Evolutionary conservation across 441 rosid genomes (phyloP).

Genomic region (Populus hybrid): DNA sequence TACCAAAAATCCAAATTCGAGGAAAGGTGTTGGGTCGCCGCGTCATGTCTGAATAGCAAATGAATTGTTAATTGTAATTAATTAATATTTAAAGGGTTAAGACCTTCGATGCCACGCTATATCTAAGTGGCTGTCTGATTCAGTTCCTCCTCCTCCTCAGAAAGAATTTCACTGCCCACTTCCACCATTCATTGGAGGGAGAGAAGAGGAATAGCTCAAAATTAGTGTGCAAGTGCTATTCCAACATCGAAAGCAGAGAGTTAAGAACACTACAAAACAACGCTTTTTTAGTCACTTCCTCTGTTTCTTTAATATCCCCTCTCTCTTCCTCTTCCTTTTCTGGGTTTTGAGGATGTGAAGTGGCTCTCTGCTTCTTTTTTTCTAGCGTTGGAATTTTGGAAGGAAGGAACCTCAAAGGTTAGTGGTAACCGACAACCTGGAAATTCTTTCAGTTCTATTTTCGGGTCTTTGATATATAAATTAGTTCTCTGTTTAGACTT

Average conservation of each 20-base stretch:
- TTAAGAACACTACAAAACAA: background rate
- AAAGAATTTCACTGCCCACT: background rate
- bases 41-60: constrained; percentile 15
- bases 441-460: background rate
- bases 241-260: constrained; percentile 32
- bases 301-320: constrained; percentile 1
- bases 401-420: constrained; percentile 14
- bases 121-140: background rate
- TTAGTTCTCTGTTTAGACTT: background rate
- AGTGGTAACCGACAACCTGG: background rate
- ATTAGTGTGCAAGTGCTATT: constrained; percentile 27
- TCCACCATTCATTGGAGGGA: background rate
- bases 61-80: background rate
- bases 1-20: background rate
- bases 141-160: background rate
- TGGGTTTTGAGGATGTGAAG: constrained; percentile 19
- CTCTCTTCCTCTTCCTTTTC: background rate
- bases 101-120: background rate
- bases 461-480: background rate
- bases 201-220: background rate
- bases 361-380: background rate
- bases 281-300: background rate
- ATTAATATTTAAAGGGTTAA: background rate
- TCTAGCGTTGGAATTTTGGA: constrained; percentile 11
- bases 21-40: constrained; percentile 23